phyloP scores from a whole-genome alignment of 768 basidiomycete genomes.

The Lactarius hatsudake region DNA sequence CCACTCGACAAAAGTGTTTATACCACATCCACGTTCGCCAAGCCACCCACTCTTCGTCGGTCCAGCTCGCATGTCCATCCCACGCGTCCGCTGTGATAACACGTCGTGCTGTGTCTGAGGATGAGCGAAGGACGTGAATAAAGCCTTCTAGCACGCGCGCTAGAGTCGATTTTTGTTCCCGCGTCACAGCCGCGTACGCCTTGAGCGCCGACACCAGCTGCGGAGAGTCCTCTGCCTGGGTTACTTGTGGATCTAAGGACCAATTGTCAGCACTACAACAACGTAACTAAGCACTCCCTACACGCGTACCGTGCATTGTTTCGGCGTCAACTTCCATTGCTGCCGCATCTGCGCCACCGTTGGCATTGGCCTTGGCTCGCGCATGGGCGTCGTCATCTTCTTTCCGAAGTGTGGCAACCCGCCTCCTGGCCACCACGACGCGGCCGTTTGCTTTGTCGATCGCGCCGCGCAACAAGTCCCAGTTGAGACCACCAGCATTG shows the following conservation, averaged over 20 bases:
- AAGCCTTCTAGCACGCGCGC: conserved; percentile 76
- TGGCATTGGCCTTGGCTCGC: conserved; percentile 61
- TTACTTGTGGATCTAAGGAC: conserved; percentile 38
- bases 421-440: conserved; percentile 72
- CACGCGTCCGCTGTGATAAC: conserved; percentile 68
- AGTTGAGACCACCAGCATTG: conserved; percentile 62
- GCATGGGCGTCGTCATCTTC: conserved; percentile 88
- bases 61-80: conserved; percentile 69
- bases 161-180: conserved; percentile 73
- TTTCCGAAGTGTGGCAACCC: conserved; percentile 71
- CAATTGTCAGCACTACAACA: neutral
- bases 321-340: conserved; percentile 72
- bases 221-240: conserved; percentile 55
- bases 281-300: neutral
- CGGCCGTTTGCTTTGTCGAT: conserved; percentile 90
- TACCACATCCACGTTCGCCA: conserved; percentile 95
- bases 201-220: conserved; percentile 70
- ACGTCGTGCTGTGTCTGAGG: conserved; percentile 47
- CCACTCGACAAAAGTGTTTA: conserved; percentile 79
- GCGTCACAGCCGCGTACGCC: conserved; percentile 67
- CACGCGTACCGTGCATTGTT: conserved; percentile 52
- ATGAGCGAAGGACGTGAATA: conserved; percentile 38
- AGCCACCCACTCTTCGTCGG: conserved; percentile 69
- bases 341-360: conserved; percentile 41
- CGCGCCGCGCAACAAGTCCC: conserved; percentile 80